These are phyloP conservation scores for Neofusicoccum sp. DNA, from an alignment of 2,329 filamentous ascomycete genomes.

Conservation along the genomic window DNA sequence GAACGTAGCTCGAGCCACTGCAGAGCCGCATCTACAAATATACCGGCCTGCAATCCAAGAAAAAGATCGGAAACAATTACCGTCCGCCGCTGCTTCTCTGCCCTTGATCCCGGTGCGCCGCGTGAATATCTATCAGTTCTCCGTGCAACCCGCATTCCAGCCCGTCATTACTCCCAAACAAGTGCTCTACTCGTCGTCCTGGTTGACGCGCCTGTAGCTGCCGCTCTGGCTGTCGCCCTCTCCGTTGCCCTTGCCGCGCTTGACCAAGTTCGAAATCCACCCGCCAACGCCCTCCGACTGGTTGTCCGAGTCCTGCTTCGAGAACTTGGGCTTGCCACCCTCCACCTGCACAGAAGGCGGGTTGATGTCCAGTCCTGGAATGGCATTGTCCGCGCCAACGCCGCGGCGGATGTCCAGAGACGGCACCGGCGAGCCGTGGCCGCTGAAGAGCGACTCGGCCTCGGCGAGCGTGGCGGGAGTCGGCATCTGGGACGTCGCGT, in stretches of 20 bases:
- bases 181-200: conserved; percentile 35
- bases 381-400: conserved; percentile 61
- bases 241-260: conserved; percentile 48
- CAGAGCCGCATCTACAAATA: conserved; percentile 16
- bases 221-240: conserved; percentile 44
- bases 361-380: conserved; percentile 79
- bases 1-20: conserved; percentile 14
- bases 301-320: conserved; percentile 24
- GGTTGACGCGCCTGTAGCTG: conserved; percentile 47
- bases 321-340: conserved; percentile 50
- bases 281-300: conserved; percentile 60
- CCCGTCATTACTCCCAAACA: not conserved
- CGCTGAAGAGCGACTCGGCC: conserved; percentile 75
- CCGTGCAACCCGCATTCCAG: conserved; percentile 13
- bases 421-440: conserved; percentile 70
- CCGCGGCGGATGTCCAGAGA: conserved; percentile 68
- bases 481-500: conserved; percentile 78
- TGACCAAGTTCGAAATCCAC: conserved; percentile 68
- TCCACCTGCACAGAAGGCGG: conserved; percentile 63
- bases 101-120: conserved; percentile 10
- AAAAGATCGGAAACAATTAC: not conserved
- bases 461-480: conserved; percentile 78
- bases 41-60: not conserved
- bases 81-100: not conserved
- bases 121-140: conserved; percentile 14